These are phyloP conservation scores for Cryptococcus depauperatus DNA, from an alignment of 1,284 basidiomycete species.

Conservation along the genomic window DNA sequence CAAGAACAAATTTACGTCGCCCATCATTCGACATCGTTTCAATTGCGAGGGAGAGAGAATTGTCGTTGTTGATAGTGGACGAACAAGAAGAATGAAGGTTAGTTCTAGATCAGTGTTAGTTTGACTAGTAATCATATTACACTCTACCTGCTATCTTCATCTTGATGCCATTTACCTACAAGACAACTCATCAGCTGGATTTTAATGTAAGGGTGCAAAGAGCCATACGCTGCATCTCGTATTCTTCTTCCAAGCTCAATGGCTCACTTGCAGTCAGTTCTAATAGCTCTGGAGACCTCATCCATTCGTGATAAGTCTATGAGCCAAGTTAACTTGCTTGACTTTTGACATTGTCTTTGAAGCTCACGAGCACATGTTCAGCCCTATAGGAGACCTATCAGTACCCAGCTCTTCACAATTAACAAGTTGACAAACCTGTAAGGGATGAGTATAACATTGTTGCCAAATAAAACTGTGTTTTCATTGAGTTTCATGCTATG, in stretches of 20 bases:
- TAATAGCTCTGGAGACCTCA: slow-evolving; percentile 67
- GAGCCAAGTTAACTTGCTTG: not conserved
- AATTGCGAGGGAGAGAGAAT: slow-evolving; percentile 38
- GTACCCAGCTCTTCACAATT: not conserved
- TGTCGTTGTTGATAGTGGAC: slow-evolving; percentile 21
- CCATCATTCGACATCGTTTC: slow-evolving; percentile 62
- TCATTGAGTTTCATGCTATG: slow-evolving; percentile 56
- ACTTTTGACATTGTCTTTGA: not conserved
- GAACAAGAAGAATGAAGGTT: slow-evolving; percentile 78
- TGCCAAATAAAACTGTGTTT: slow-evolving; percentile 56
- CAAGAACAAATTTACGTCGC: slow-evolving; percentile 88
- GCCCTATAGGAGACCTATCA: slow-evolving; percentile 32
- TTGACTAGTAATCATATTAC: slow-evolving; percentile 35
- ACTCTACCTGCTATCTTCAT: not conserved
- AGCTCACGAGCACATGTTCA: slow-evolving; percentile 57
- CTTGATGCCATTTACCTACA: not conserved
- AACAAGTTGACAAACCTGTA: slow-evolving; percentile 51
- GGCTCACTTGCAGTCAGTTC: slow-evolving; percentile 80
- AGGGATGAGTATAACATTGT: slow-evolving; percentile 61
- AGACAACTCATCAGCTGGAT: not conserved
- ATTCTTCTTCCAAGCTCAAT: slow-evolving; percentile 72
- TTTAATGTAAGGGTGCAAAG: not conserved
- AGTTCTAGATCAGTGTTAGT: slow-evolving; percentile 53
- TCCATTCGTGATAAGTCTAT: slow-evolving; percentile 85
- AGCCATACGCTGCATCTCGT: slow-evolving; percentile 78